A percentile compares a stretch with the other conserved stretches of the same genome.
These are phyloP conservation scores for Westerdykella sp. DNA, from an alignment of 2,329 filamentous ascomycete species.

Conservation along the genomic window DNA sequence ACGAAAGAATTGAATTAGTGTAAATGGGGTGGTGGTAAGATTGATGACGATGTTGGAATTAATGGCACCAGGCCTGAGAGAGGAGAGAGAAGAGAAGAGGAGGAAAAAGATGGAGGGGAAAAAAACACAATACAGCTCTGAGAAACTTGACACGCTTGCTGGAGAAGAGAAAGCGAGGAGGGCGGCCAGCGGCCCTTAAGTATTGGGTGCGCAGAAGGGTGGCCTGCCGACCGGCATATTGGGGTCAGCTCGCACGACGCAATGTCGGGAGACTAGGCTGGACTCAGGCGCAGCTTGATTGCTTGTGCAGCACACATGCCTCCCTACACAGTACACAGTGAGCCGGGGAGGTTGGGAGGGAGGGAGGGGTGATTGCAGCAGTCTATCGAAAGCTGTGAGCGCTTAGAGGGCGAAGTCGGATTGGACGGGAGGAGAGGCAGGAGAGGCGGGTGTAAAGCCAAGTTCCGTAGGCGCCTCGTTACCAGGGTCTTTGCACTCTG, in stretches of 20 bases:
- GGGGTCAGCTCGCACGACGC: slow-evolving; percentile 13
- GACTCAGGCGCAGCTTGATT: slow-evolving; percentile 27
- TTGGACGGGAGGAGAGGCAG: slow-evolving; percentile 25
- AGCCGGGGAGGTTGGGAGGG: slow-evolving; percentile 14
- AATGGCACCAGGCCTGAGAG: slow-evolving; percentile 43
- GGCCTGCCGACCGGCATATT: slow-evolving; percentile 24
- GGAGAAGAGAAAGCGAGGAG: slow-evolving; percentile 37
- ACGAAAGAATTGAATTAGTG: slow-evolving; percentile 36
- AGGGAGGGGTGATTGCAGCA: slow-evolving; percentile 20
- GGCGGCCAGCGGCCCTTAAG: slow-evolving; percentile 28
- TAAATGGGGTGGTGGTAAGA: slow-evolving; percentile 14
- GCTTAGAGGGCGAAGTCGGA: slow-evolving; percentile 28
- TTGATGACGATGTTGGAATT: slow-evolving; percentile 16
- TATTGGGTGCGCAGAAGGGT: slow-evolving; percentile 22
- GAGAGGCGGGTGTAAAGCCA: slow-evolving; percentile 21
- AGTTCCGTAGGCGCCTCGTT: slow-evolving; percentile 9
- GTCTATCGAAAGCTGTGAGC: slow-evolving; percentile 34
- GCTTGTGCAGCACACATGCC: slow-evolving; percentile 25
- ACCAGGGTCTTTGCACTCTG: background rate
- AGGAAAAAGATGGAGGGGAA: slow-evolving; percentile 38
- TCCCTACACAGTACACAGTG: slow-evolving; percentile 20
- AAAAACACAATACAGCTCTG: slow-evolving; percentile 47
- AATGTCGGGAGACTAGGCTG: slow-evolving; percentile 21
- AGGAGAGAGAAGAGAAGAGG: slow-evolving; percentile 38
- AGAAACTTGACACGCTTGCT: slow-evolving; percentile 47